Evolutionary conservation across 257 asterid species (phyloP), one percentile per base, ranked within the genome.

Genomic region (Dorcoceras hygrometricum): DNA sequence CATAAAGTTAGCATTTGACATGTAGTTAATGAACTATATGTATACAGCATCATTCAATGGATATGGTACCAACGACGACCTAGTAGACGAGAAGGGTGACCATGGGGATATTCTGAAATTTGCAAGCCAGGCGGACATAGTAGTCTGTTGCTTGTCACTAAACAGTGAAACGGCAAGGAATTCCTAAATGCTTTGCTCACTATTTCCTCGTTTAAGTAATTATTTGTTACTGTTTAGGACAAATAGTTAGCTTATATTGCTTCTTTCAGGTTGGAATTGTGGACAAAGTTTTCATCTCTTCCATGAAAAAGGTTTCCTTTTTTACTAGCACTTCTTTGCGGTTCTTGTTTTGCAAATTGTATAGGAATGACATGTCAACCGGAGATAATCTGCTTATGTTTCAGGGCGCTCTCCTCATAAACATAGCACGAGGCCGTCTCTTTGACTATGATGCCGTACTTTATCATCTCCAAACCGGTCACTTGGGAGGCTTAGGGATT

Each of bases 401-500:
- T 34, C 79, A 93, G 99, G 97, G 99, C 24, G 86, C 92, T 36
- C 69, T 81, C 36, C 83, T 94, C 54, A 51, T 94, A 57, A 93
- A 93, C 65, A 79, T 93, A 66, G 89, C 96, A 14, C 92, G 99
- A 71, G 99, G 99, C 1, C 92, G 95, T 26, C 90, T 90, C 36
- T 80, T 94, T 77, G 91, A 87, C 74, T 94, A 94, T 55, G 79
- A 82, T 26, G 95, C 95, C 1, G 89, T 94, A 48, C 73, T 83
- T 65, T 46, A 75, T 76, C 75, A 90, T 76, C 90, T 94, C 20
- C 62, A 88, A 78, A 75, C 86, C 1, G 95, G 97, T 23, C 96
- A 94, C 73, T 74, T 94, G 86, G 99, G 99, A 61, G 99, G 97
- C 54, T 73, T 94, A 77, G 99, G 96, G 69, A 94, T 83, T 26